A percentile compares a stretch with the other conserved stretches of the same genome.
These are phyloP conservation scores for Termitomyces sp. DNA, from an alignment of 768 basidiomycete species.

Conservation along the genomic window DNA sequence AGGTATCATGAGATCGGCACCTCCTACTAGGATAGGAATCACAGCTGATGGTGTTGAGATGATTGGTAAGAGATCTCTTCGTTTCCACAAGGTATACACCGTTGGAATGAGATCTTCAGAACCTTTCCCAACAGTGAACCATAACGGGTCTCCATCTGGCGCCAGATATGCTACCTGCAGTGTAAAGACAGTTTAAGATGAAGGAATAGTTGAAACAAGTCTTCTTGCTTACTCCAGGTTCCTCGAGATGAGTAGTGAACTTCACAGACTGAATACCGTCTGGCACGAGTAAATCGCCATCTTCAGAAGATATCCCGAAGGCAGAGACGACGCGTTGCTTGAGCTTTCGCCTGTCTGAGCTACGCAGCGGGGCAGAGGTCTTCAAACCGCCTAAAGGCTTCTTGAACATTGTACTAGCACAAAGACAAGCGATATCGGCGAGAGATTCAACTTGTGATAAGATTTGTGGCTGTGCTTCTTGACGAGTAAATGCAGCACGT, in stretches of 20 bases:
- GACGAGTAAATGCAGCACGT: too few relatives aligned
- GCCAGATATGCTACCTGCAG: constrained; percentile 63
- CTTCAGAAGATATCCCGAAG: constrained; percentile 49
- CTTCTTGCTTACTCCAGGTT: constrained; percentile 50
- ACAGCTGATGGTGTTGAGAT: constrained; percentile 71
- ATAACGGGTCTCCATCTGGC: constrained; percentile 66
- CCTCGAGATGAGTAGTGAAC: constrained; percentile 59
- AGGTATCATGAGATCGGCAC: constrained; percentile 89
- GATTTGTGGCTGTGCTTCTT: constrained; percentile 14
- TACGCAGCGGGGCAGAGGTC: constrained; percentile 71
- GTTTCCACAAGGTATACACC: constrained; percentile 80
- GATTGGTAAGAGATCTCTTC: constrained; percentile 60
- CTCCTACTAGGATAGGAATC: constrained; percentile 65
- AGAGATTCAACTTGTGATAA: constrained; percentile 1
- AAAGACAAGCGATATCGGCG: background rate
- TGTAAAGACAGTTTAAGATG: background rate
- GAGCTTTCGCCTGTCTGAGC: constrained; percentile 71
- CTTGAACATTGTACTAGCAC: constrained; percentile 67
- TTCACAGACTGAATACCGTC: constrained; percentile 69
- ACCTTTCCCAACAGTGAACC: constrained; percentile 73
- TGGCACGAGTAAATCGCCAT: constrained; percentile 68
- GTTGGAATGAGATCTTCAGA: constrained; percentile 73
- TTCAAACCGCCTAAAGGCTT: constrained; percentile 67
- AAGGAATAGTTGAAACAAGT: background rate
- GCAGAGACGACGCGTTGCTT: constrained; percentile 51